These are phyloP conservation scores for Citeromyces nyonsensis DNA, from an alignment of 805 yeast genomes.

Conservation along the genomic window DNA sequence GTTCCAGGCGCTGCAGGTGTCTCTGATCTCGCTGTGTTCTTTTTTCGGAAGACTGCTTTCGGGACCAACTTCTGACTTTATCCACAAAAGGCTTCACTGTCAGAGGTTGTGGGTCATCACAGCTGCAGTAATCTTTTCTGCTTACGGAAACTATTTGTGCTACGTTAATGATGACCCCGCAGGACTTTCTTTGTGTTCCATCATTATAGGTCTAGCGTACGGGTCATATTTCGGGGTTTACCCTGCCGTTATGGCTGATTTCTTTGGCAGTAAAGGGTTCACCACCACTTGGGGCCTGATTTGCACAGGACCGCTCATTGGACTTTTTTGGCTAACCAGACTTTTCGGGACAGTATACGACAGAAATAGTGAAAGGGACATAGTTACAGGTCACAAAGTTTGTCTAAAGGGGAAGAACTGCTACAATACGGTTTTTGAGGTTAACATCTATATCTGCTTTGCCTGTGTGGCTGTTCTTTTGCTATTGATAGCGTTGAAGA, in stretches of 20 bases:
- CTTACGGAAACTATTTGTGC: constrained; percentile 20
- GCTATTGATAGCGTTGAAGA: no score
- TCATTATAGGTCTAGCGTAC: constrained; percentile 46
- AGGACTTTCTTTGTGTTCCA: constrained; percentile 31
- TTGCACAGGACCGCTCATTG: constrained; percentile 53
- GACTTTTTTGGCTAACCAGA: constrained; percentile 36
- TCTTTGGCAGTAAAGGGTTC: constrained; percentile 50
- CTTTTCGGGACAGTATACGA: constrained; percentile 42
- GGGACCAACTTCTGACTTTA: constrained; percentile 50
- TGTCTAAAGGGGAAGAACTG: constrained; percentile 29
- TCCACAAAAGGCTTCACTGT: constrained; percentile 30
- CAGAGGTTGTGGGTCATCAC: constrained; percentile 57
- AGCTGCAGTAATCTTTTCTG: constrained; percentile 19
- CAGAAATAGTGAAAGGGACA: constrained; percentile 19
- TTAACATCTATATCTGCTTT: constrained; percentile 20
- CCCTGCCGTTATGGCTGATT: constrained; percentile 64
- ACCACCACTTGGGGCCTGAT: constrained; percentile 67
- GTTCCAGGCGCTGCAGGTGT: constrained; percentile 57
- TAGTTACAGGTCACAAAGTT: constrained; percentile 19
- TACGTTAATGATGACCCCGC: constrained; percentile 21
- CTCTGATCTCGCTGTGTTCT: constrained; percentile 46
- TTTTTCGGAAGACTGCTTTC: constrained; percentile 49
- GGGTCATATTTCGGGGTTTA: constrained; percentile 62
- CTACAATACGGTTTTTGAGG: constrained; percentile 28
- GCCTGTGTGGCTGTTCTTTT: no score